Conservation (phyloP, 441 rosid species). For the Populus hybrid region DNA sequence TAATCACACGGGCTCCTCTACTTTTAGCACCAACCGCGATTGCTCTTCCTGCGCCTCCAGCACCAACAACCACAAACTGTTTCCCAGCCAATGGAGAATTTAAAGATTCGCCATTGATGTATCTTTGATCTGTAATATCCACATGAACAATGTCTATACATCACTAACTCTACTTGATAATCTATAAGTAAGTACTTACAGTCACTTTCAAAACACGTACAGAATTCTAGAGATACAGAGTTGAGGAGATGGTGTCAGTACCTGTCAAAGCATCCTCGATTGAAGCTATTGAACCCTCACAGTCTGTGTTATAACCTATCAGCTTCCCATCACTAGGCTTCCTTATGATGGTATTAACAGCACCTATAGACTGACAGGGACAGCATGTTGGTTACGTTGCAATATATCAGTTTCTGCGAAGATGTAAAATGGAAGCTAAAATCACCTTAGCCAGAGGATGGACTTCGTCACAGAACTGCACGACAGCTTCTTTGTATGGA, state of each 20-base stretch:
- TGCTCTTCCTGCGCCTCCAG: constrained; percentile 66
- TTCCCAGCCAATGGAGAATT: constrained; percentile 34
- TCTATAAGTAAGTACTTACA: not conserved
- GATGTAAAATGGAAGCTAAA: not conserved
- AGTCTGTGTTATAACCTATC: constrained; percentile 55
- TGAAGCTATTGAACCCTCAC: constrained; percentile 48
- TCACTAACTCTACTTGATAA: constrained; percentile 2
- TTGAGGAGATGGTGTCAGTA: constrained; percentile 3
- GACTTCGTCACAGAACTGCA: constrained; percentile 54
- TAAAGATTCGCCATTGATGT: constrained; percentile 8
- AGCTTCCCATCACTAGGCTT: constrained; percentile 48
- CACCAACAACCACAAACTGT: constrained; percentile 51
- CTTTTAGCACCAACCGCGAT: constrained; percentile 53
- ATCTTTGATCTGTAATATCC: constrained; percentile 18
- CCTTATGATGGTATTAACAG: constrained; percentile 52
- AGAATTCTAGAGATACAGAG: not conserved
- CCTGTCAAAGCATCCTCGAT: constrained; percentile 60
- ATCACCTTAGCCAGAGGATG: constrained; percentile 55
- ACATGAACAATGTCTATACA: not conserved
- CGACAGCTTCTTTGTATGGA: constrained; percentile 58
- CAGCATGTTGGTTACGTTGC: not conserved
- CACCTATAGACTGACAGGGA: constrained; percentile 46
- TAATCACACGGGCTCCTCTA: constrained; percentile 41
- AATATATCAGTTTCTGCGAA: not conserved
- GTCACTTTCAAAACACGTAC: not conserved